Evolutionary conservation across 192 early-diverging fungal species (phyloP), one percentile per base, ranked within the genome.

Genomic region (Coemansia sp.): DNA sequence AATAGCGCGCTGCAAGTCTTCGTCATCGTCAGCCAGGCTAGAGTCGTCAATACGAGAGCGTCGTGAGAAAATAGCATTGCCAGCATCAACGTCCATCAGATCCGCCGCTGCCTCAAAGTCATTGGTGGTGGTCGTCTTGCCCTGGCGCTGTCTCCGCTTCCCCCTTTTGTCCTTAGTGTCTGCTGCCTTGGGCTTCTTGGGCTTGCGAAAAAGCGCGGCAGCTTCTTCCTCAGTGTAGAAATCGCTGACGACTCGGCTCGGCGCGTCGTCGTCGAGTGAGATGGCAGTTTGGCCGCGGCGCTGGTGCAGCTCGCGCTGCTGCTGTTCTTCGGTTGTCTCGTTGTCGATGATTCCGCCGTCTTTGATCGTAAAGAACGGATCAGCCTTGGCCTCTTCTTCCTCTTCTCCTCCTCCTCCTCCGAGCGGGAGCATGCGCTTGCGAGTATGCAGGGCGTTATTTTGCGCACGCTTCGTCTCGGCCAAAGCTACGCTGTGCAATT

Each of bases 21-120:
- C 96, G 72, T 98, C 97, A 67, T 98, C 97, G 16, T 96, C 94
- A 84, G 91, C 91, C 69, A 92, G 95, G 13, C 87, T 67, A n/a
- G 91, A 88, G 28, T 80, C 74, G 64, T 62, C 40, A 14, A 68
- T 23, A 0, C 16, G 47, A 6, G 63, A 62, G 7, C 61, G 35
- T 3, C 68, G 60, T 14, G 72, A 63, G 37, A 70, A 43, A 2
- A 71, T 30, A 2, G 50, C 57, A 16, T 75, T 74, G 17, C 37
- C 37, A 7, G 37, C 37, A 38, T 47, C 46, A 14, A 43, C 42
- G 42, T 43, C 42, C 42, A 43, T 43, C 42, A 43, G 42, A 4
- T 16, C 46, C 19, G n/a, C 16, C 5, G 6, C n/a, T 6, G 6
- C n/a, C 19, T 6, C 43, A 40, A 73, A 63, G 53, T 82, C 76